Evolutionary conservation across 805 yeast species (phyloP).

Genomic region (Starmerella vitae): DNA sequence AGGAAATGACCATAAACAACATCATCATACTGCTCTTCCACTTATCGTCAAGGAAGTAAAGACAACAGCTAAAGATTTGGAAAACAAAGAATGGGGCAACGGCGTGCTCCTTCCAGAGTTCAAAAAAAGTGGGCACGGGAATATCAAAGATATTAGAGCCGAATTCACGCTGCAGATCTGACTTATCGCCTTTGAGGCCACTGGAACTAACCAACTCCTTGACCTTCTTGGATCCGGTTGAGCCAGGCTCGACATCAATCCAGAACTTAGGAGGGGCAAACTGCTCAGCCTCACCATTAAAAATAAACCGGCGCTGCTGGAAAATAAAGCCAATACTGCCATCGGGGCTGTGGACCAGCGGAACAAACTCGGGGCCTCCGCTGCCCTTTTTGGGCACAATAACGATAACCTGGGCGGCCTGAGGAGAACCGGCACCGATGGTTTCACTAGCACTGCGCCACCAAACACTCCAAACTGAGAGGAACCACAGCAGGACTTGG

Average conservation of each 20-base stretch:
- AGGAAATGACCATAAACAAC: constrained; percentile 78
- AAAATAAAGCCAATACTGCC: constrained; percentile 61
- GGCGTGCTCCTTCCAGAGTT: constrained; percentile 91
- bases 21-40: constrained; percentile 93
- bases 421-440: constrained; percentile 36
- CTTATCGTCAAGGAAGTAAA: constrained; percentile 92
- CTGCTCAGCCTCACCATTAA: constrained; percentile 36
- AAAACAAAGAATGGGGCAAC: constrained; percentile 96
- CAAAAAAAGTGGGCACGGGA: constrained; percentile 83
- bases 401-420: constrained; percentile 57
- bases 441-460: constrained; percentile 62
- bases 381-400: constrained; percentile 72
- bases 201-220: constrained; percentile 40
- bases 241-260: constrained; percentile 35
- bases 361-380: constrained; percentile 72
- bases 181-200: constrained; percentile 34
- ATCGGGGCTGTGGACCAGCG: constrained; percentile 40
- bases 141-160: constrained; percentile 87
- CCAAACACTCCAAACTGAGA: constrained; percentile 87
- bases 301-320: constrained; percentile 84
- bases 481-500: constrained; percentile 64
- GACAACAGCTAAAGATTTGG: constrained; percentile 87
- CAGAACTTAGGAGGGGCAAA: constrained; percentile 73
- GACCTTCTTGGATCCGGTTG: constrained; percentile 37
- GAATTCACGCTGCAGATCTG: constrained; percentile 38